phyloP scores from a whole-genome alignment of 257 asterid species.

The Pogostemon cablin region DNA sequence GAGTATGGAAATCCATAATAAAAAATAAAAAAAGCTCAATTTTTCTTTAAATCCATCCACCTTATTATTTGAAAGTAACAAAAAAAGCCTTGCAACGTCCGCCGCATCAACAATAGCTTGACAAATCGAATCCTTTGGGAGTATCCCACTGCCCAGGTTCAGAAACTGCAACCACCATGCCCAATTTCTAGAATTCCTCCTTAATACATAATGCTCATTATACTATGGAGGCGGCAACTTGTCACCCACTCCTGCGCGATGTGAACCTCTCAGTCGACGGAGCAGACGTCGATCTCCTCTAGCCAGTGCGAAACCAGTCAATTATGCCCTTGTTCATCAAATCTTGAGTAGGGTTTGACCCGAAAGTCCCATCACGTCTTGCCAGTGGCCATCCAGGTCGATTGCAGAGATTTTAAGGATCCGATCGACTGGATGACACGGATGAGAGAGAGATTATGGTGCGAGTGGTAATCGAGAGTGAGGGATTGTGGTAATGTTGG shows the following conservation, averaged over 20 bases:
- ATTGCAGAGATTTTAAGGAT: constrained; percentile 77
- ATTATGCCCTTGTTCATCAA: constrained; percentile 54
- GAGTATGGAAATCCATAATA: no score
- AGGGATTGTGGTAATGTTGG: constrained; percentile 42
- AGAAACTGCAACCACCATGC: no score
- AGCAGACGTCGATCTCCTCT: constrained; percentile 84
- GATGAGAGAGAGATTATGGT: constrained; percentile 37
- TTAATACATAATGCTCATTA: no score
- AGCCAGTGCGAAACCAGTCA: constrained; percentile 93
- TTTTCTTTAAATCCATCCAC: constrained; percentile 30
- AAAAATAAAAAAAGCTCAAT: no score
- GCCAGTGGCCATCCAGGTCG: constrained; percentile 76
- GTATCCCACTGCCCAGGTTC: neutral
- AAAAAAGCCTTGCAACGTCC: constrained; percentile 27
- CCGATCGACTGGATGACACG: constrained; percentile 63
- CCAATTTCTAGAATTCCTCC: no score
- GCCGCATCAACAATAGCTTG: constrained; percentile 40
- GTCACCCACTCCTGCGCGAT: constrained; percentile 55
- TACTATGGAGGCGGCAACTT: constrained; percentile 37
- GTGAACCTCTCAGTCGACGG: constrained; percentile 45
- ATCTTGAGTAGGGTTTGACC: constrained; percentile 72
- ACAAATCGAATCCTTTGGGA: constrained; percentile 41
- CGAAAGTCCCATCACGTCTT: constrained; percentile 62
- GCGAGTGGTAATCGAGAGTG: constrained; percentile 43
- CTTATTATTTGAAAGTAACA: constrained; percentile 44